phyloP scores from a whole-genome alignment of 2,329 filamentous ascomycete genomes.

The Ophiobolus disseminans region DNA sequence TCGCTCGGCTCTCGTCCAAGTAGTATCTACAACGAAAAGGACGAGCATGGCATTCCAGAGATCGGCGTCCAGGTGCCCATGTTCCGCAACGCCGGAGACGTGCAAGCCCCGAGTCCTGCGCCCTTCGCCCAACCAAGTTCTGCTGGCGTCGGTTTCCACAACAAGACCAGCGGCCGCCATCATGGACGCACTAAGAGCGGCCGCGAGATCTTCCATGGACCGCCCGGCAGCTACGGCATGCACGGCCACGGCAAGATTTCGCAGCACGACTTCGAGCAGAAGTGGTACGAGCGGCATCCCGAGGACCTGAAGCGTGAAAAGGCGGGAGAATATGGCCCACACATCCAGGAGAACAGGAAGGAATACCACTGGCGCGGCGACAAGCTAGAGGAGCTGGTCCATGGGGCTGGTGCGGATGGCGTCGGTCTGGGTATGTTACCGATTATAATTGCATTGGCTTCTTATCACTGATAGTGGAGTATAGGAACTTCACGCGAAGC shows the following conservation, averaged over 20 bases:
- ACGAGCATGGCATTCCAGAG: constrained; percentile 88
- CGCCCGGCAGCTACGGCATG: constrained; percentile 90
- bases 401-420: constrained; percentile 61
- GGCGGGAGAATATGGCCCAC: constrained; percentile 67
- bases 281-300: constrained; percentile 92
- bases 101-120: constrained; percentile 89
- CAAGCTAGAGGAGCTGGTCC: constrained; percentile 88
- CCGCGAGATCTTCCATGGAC: constrained; percentile 71
- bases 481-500: constrained; percentile 69
- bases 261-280: constrained; percentile 84
- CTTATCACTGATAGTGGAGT: constrained; percentile 50
- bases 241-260: constrained; percentile 82
- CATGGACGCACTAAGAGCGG: constrained; percentile 73
- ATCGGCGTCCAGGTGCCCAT: constrained; percentile 94
- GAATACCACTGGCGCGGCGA: constrained; percentile 89
- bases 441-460: constrained; percentile 2
- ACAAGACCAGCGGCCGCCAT: constrained; percentile 62
- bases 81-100: constrained; percentile 90
- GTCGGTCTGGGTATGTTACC: constrained; percentile 59
- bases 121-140: constrained; percentile 56
- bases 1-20: constrained; percentile 57
- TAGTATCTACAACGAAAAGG: constrained; percentile 64
- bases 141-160: constrained; percentile 60
- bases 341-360: constrained; percentile 64
- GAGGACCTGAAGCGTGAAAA: constrained; percentile 79